Evolutionary conservation across 169 alveolate genomes (phyloP).

Genomic region (Plasmodium ovale): DNA sequence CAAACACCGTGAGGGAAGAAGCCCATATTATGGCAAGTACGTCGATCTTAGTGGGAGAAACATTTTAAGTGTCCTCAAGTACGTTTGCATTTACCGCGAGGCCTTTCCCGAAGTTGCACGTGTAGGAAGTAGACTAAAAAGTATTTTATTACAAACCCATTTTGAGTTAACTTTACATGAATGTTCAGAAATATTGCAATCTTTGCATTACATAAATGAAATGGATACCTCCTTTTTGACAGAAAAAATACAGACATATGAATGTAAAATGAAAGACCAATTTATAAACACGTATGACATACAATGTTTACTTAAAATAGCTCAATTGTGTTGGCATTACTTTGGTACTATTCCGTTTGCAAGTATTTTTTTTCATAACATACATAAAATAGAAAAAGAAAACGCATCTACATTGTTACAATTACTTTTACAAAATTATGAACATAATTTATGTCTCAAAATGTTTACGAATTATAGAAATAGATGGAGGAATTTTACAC

Average conservation of each 20-base stretch:
- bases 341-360: conserved; percentile 18
- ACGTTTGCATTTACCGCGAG: conserved; percentile 1
- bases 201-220: conserved; percentile 4
- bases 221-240: neutral
- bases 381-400: conserved; percentile 36
- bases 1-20: conserved; percentile 20
- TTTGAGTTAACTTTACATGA: conserved; percentile 45
- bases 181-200: conserved; percentile 32
- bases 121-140: conserved; percentile 4
- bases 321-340: neutral
- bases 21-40: neutral
- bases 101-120: conserved; percentile 1
- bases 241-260: conserved; percentile 34
- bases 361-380: conserved; percentile 7
- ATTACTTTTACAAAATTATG: conserved; percentile 21
- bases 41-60: conserved; percentile 45
- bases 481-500: no score
- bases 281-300: conserved; percentile 9
- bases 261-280: conserved; percentile 8
- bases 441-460: conserved; percentile 5
- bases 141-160: neutral
- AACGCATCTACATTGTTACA: neutral
- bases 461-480: no score
- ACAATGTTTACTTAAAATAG: conserved; percentile 31
- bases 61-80: conserved; percentile 37